These are phyloP conservation scores for Trichoderma endophyticum DNA, from an alignment of 2,329 filamentous ascomycete genomes.

Conservation along the genomic window DNA sequence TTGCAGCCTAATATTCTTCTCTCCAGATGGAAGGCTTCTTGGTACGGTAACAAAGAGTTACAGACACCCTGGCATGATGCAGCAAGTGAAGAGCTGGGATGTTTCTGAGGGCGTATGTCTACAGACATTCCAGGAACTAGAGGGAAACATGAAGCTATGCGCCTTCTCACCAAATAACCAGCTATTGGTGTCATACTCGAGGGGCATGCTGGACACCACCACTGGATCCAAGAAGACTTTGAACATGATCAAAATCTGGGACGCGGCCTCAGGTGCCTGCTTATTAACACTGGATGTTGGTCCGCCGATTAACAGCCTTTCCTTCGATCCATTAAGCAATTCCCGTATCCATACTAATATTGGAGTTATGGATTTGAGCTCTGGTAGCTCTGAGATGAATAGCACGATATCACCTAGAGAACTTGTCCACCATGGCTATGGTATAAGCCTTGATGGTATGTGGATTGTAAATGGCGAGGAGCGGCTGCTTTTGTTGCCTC, in stretches of 20 bases:
- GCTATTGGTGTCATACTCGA: neutral
- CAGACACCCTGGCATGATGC: neutral
- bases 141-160: neutral
- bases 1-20: neutral
- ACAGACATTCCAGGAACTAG: neutral
- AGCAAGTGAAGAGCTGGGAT: neutral
- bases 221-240: fast-evolving
- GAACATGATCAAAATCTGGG: neutral
- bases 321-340: neutral
- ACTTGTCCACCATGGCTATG: neutral
- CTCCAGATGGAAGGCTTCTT: neutral
- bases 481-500: neutral
- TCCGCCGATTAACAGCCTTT: neutral
- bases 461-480: neutral
- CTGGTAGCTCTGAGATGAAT: neutral
- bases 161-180: neutral
- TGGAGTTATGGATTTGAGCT: neutral
- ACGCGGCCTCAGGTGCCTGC: neutral
- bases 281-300: neutral
- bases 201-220: no score
- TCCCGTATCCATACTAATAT: neutral
- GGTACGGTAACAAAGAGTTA: neutral
- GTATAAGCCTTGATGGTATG: neutral
- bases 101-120: neutral
- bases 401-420: neutral